Evolutionary conservation across 2,329 filamentous ascomycete genomes (phyloP).

Genomic region (Aspergillus aculeatus): DNA sequence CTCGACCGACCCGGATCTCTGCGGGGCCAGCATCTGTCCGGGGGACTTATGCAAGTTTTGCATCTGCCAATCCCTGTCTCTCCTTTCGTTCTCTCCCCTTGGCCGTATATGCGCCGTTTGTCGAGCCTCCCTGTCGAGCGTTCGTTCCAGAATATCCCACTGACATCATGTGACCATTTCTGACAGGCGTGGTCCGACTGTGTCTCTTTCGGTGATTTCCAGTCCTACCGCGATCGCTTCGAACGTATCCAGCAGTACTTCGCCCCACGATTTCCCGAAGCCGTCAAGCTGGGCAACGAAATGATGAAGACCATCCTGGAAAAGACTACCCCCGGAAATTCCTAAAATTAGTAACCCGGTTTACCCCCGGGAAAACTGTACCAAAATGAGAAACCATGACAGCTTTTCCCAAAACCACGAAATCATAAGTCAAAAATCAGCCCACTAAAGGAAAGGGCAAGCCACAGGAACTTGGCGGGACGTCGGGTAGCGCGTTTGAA

Average conservation of each 20-base stretch:
- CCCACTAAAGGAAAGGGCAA: neutral
- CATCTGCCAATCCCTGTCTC: neutral
- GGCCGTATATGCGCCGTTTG: neutral
- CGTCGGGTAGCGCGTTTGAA: neutral
- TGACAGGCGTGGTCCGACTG: conserved; percentile 84
- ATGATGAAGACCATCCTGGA: conserved; percentile 97
- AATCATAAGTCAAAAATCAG: neutral
- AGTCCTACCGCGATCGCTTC: conserved; percentile 89
- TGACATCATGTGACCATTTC: conserved; percentile 8
- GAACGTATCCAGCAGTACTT: conserved; percentile 89
- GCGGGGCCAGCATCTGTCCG: neutral
- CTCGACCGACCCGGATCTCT: neutral
- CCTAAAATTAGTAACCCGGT: conserved; percentile 1
- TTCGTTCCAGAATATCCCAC: neutral
- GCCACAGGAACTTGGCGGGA: neutral
- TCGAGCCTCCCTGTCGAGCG: neutral
- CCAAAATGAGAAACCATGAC: neutral
- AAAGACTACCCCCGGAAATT: conserved; percentile 54
- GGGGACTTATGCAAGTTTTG: neutral
- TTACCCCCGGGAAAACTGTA: neutral
- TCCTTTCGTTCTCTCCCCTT: neutral
- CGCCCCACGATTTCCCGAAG: conserved; percentile 82
- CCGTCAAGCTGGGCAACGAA: conserved; percentile 82
- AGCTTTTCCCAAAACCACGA: neutral
- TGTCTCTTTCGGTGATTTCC: conserved; percentile 86